A percentile compares a stretch with the other conserved stretches of the same genome.
Evolutionary conservation across 257 asterid genomes (phyloP).

Genomic region (Fraxinus americana): DNA sequence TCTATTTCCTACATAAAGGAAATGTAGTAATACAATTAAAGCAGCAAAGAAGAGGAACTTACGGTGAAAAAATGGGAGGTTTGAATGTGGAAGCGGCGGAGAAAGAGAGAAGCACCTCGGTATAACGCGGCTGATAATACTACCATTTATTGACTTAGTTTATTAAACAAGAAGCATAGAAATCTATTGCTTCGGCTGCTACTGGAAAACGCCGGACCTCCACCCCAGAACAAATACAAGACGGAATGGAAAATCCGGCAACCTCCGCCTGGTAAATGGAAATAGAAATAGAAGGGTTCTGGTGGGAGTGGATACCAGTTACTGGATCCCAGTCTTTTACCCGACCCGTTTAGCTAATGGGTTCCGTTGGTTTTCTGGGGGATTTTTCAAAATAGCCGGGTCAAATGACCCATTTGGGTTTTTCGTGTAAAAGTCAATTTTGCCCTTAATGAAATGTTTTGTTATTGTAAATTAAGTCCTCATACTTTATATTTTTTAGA

Average conservation of each 20-base stretch:
- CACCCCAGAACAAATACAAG: too few species aligned
- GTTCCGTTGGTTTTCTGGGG: too few species aligned
- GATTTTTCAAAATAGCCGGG: too few species aligned
- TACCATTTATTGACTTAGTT: conserved; percentile 4
- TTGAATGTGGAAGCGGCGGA: conserved; percentile 27
- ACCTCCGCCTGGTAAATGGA: not conserved
- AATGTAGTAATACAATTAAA: not conserved
- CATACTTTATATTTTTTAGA: too few species aligned
- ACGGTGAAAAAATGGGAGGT: conserved; percentile 27
- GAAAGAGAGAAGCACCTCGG: conserved; percentile 28
- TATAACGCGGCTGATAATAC: conserved; percentile 10
- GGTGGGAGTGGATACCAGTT: not conserved
- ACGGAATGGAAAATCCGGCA: not conserved
- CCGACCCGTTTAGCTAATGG: not conserved
- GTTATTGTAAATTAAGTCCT: too few species aligned
- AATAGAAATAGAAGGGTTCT: not conserved
- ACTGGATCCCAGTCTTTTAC: not conserved
- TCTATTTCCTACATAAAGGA: not conserved
- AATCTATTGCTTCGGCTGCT: not conserved
- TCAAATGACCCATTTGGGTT: too few species aligned
- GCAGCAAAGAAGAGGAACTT: conserved; percentile 20
- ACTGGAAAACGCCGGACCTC: too few species aligned
- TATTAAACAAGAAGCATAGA: not conserved
- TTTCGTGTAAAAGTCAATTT: too few species aligned
- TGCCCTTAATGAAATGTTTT: too few species aligned